Evolutionary conservation across 768 basidiomycete genomes (phyloP), one percentile per base, ranked within the genome.

Genomic region (Boletus tylopilopsis): DNA sequence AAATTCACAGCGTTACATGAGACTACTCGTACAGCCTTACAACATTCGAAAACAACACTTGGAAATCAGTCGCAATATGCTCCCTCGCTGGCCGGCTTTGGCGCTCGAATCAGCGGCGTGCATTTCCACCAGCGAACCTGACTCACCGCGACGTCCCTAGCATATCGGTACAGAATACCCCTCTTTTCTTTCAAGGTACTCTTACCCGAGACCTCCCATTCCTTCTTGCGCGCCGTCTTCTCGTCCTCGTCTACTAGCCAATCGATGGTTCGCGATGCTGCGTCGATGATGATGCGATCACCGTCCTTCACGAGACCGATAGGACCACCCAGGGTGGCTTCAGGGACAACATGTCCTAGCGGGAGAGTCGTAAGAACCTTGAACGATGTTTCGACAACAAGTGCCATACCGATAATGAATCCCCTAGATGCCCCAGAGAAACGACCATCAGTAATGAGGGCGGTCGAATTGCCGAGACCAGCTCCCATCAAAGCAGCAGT

Each of bases 301-400:
- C 91, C 92, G 55, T 94, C 90, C 59, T 83, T 72, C 43, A 92
- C 85, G 18, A 94, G 79, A 24, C 89, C 92, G 57, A 94, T 94
- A 3, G 92, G 91, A 0, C 91, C 91, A 46, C 90, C 90, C 23
- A 87, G 70, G 27, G 78, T 79, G 18, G 90, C 90, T 66, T 82
- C 80, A 5, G 80, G 80, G 27, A 76, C 74, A 48, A 81, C 74
- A 51, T 84, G 80, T 30, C 81, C 90, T 69, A 74, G 22, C 24
- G 40, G 29, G 13, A 21, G n/a, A 24, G 23, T 21, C 6, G 76
- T 62, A 75, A 78, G 11, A 75, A 76, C 37, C 23, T n/a, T 34
- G 70, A 66, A 56, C 71, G 36, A 38, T 10, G 7, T 5, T 13
- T 36, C 37, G 42, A 18, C 8, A 21, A 27, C 7, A n/a, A 15